Base-by-base conservation (phyloP, 805 yeast genomes). In the Metschnikowia similis region DNA sequence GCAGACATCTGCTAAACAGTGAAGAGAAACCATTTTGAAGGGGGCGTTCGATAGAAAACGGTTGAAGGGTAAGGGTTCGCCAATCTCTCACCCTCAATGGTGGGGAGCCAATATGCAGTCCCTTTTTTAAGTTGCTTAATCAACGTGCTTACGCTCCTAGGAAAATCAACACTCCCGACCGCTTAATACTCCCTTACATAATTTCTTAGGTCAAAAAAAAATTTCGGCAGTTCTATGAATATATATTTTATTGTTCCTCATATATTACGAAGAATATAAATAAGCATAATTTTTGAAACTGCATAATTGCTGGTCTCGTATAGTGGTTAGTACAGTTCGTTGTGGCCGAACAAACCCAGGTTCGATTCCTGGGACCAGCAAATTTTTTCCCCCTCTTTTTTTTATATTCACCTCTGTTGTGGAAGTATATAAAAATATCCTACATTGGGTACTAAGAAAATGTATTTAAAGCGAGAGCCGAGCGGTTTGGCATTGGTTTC, bases 1-100 rank as follows among this genome's bases (percentile, higher is more conserved):
- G 60, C 96, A 89, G 17, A 89, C 81, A 60, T 90, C 97, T 1
- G 96, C 96, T 39, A 87, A 72, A 68, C 96, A 89, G 55, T 79
- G 78, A 13, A 88, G 56, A 32, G 68, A 67, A 14, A 80, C 80
- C 60, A 56, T 11, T 34, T 29, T 6, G 13, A 3, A 13, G n/a
- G n/a, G n/a, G n/a, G n/a, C n/a, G 10, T 27, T 17, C 11, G 26
- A 13, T 6, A 27, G 41, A 38, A 30, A 9, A n/a, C 17, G 38
- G 26, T 35, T 35, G 38, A 9, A 13, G 16, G 14, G 27, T 6
- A 8, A 16, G 26, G 26, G 8, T 9, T 17, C 38, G 21, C 10
- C 14, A 35, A 35, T 26, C 26, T 17, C 29, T 37, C 40, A 21
- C 40, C 28, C 40, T 21, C 28, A 21, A 11, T 37, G 21, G 21